phyloP scores from a whole-genome alignment of 306 rosid genomes.

The Hippophae rhamnoides region DNA sequence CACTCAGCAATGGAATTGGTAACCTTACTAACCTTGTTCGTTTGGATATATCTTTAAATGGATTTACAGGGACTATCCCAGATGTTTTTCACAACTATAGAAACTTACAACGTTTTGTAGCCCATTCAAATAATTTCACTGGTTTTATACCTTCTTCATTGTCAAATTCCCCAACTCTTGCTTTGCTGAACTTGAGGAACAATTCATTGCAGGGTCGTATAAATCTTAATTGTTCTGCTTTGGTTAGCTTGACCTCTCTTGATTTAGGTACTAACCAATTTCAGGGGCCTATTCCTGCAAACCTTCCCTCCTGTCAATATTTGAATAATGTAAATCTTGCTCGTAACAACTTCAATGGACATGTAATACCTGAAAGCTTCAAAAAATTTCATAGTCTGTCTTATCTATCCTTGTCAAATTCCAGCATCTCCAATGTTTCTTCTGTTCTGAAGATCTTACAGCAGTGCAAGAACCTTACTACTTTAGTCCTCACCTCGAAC shows the following conservation, averaged over 20 bases:
- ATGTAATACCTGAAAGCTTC: no score
- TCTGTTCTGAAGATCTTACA: no score
- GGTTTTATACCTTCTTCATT: slow-evolving; percentile 29
- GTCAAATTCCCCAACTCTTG: slow-evolving; percentile 23
- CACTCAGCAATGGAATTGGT: slow-evolving; percentile 23
- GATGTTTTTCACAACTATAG: slow-evolving; percentile 21
- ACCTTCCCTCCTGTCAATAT: slow-evolving; percentile 32
- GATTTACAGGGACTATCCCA: slow-evolving; percentile 29
- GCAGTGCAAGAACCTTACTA: no score
- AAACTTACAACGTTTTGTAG: slow-evolving; percentile 18
- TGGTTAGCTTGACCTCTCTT: slow-evolving; percentile 30
- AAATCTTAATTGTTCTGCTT: slow-evolving; percentile 27
- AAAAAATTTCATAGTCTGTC: no score
- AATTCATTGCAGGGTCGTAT: slow-evolving; percentile 34
- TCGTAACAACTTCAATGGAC: slow-evolving; percentile 28
- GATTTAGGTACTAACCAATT: slow-evolving; percentile 44
- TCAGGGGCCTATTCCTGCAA: slow-evolving; percentile 27
- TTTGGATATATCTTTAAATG: slow-evolving; percentile 29
- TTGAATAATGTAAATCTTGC: slow-evolving; percentile 36
- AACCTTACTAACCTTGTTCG: slow-evolving; percentile 28
- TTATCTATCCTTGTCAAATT: no score
- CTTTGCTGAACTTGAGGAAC: slow-evolving; percentile 34
- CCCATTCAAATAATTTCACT: slow-evolving; percentile 32
- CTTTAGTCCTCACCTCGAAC: no score
- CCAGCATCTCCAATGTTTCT: no score